These are phyloP conservation scores for Malassezia yamatoensis DNA, from an alignment of 1,284 basidiomycete species.

Conservation along the genomic window DNA sequence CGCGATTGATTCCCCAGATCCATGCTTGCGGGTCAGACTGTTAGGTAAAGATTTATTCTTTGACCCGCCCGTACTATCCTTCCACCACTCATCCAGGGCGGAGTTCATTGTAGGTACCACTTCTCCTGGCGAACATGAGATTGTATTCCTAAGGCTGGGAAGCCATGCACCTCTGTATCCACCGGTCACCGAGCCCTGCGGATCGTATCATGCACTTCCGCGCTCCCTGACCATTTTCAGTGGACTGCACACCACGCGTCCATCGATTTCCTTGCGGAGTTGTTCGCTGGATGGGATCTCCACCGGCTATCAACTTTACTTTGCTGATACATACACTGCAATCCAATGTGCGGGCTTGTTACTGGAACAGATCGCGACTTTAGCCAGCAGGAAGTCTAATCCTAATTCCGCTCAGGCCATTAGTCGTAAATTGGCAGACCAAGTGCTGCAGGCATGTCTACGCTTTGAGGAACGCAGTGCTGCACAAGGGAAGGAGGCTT, in stretches of 20 bases:
- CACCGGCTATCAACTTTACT: neutral
- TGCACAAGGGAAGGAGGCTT: neutral
- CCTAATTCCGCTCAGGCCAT: neutral
- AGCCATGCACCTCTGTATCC: slow-evolving; percentile 29
- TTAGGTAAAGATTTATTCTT: slow-evolving; percentile 35
- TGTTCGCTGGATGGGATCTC: neutral
- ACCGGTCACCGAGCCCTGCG: neutral
- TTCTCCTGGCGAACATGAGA: slow-evolving; percentile 25
- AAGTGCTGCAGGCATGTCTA: slow-evolving; percentile 5
- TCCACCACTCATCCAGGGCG: slow-evolving; percentile 21
- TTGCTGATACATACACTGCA: slow-evolving; percentile 2
- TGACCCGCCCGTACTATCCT: slow-evolving; percentile 39
- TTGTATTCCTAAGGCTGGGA: slow-evolving; percentile 37
- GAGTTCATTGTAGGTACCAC: slow-evolving; percentile 37
- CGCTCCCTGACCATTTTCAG: neutral
- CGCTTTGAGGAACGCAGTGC: neutral
- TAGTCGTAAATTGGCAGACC: slow-evolving; percentile 3
- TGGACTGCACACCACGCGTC: neutral
- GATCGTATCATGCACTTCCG: slow-evolving; percentile 2
- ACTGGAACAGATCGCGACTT: neutral
- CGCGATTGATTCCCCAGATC: slow-evolving; percentile 30
- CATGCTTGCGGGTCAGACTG: slow-evolving; percentile 34
- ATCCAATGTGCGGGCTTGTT: neutral
- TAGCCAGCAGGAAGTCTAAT: neutral
- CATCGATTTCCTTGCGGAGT: slow-evolving; percentile 4